Base-by-base conservation (phyloP, 2,329 filamentous ascomycete species). In the Passalora sequoiae region DNA sequence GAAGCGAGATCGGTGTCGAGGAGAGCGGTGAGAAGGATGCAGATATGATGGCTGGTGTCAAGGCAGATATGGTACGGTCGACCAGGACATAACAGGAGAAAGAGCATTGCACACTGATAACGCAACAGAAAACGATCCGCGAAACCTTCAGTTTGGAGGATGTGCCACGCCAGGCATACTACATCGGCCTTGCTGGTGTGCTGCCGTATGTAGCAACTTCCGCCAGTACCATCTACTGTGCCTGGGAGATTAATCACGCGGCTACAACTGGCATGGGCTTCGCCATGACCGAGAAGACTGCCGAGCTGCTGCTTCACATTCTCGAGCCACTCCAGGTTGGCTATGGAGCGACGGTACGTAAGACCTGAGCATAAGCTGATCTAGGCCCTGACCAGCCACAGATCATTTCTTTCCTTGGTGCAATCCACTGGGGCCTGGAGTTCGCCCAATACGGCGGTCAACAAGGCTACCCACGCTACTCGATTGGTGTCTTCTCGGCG, bases 401-500 rank as follows among this genome's bases (percentile, higher is more conserved):
- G 81, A 92, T 95, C 58, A 85, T 95, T 57, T 94, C 89, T 20
- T 96, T 95, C 74, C 78, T 96, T 1, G 91, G 91, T 32, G 89
- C 89, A 24, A 82, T 95, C 59, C 91, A 96, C 67, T 96, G 91
- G 85, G 89, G 89, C 43, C 74, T 95, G 13, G 89, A 95, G 67
- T 94, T 83, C 65, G 85, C 85, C 38, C 71, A 83, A 69, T 82
- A 74, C 64, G 69, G 82, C 66, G 67, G 78, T 60, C 58, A 76
- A 49, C 82, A 85, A 44, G 84, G 86, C 40, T 86, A 84, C 57
- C 80, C 80, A 57, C 84, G 89, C 50, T 96, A 94, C 64, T 80
- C 80, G n/a, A 80, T 89, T 53, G 89, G 89, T 56, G 80, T 95
- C 10, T 63, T 86, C 33, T 83, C 88, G 4, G 83, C 89, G 1